Conservation (phyloP, 768 basidiomycete genomes). For the Termitomyces sp. region DNA sequence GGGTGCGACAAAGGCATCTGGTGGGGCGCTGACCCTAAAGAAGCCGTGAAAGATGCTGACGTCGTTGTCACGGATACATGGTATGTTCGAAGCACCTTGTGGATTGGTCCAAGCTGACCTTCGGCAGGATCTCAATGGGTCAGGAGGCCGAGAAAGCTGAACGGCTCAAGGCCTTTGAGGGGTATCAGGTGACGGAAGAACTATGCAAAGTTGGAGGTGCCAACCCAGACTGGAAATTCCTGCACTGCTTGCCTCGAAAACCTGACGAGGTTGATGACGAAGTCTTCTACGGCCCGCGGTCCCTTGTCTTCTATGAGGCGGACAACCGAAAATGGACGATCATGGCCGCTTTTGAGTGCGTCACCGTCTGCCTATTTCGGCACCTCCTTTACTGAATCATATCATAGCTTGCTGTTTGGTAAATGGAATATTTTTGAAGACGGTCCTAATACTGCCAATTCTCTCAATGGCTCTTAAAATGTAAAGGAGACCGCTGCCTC, state of each 20-base stretch:
- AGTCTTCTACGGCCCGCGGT: constrained; percentile 91
- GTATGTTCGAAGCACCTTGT: constrained; percentile 37
- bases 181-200: constrained; percentile 92
- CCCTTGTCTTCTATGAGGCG: constrained; percentile 89
- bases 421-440: constrained; percentile 10
- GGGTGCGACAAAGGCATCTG: constrained; percentile 68
- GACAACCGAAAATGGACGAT: constrained; percentile 98
- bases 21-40: constrained; percentile 77
- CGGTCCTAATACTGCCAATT: background rate
- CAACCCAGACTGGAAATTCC: constrained; percentile 86
- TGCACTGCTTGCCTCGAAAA: constrained; percentile 96
- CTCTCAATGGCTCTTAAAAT: background rate
- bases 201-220: constrained; percentile 81
- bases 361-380: constrained; percentile 11
- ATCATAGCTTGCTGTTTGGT: constrained; percentile 3
- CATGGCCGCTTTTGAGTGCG: constrained; percentile 88
- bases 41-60: constrained; percentile 87
- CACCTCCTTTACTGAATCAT: background rate
- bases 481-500: background rate
- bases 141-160: constrained; percentile 92
- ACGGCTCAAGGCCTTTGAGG: constrained; percentile 80
- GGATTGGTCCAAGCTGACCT: background rate
- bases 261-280: constrained; percentile 93
- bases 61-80: constrained; percentile 98
- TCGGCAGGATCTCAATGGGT: constrained; percentile 93